Evolutionary conservation across 2,329 filamentous ascomycete species (phyloP).

Genomic region (Coniochaeta prunicola): DNA sequence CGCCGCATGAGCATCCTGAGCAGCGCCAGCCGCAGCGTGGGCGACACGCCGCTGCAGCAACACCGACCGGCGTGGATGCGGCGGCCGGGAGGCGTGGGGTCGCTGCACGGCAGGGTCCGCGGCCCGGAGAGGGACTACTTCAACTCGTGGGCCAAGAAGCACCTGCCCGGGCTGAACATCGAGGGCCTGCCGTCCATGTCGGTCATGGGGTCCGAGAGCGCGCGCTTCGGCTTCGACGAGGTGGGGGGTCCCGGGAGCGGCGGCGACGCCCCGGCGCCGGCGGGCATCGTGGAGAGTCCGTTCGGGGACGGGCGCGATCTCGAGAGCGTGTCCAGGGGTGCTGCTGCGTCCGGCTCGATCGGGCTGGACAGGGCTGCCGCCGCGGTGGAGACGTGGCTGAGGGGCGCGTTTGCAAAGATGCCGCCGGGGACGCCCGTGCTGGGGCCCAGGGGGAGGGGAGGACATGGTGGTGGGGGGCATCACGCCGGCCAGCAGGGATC

Average conservation of each 20-base stretch:
- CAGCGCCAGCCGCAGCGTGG: conserved; percentile 27
- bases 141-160: conserved; percentile 76
- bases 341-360: conserved; percentile 25
- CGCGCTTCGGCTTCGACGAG: conserved; percentile 45
- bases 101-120: conserved; percentile 62
- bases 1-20: conserved; percentile 36
- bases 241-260: too few relatives aligned
- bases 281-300: conserved; percentile 43
- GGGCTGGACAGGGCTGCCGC: conserved; percentile 77
- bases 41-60: conserved; percentile 11
- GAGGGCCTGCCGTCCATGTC: conserved; percentile 62
- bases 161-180: conserved; percentile 71
- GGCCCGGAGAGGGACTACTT: conserved; percentile 80
- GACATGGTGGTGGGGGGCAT: conserved; percentile 2
- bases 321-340: conserved; percentile 31
- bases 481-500: conserved; percentile 11
- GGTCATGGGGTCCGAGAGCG: conserved; percentile 53
- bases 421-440: conserved; percentile 39
- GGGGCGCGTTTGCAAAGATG: conserved; percentile 67
- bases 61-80: conserved; percentile 56
- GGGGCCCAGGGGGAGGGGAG: conserved; percentile 19
- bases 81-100: conserved; percentile 83
- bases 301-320: conserved; percentile 40
- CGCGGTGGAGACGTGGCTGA: conserved; percentile 83
- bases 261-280: not conserved